phyloP scores from a whole-genome alignment of 495 filamentous ascomycete genomes.

The Aspergillus coremiiformis region DNA sequence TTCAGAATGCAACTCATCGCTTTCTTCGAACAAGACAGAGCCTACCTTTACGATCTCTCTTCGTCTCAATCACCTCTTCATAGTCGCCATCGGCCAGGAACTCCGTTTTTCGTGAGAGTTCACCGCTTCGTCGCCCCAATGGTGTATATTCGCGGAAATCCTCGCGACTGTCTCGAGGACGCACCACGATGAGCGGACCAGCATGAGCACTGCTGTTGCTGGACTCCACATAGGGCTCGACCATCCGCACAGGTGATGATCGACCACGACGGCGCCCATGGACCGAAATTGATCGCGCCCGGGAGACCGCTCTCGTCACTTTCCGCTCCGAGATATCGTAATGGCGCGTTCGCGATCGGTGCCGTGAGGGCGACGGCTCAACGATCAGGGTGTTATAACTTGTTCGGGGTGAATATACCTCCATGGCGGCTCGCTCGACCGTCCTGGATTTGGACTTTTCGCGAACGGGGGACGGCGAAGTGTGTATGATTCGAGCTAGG shows the following conservation, averaged over 20 bases:
- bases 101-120: conserved; percentile 37
- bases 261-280: conserved; percentile 29
- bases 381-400: conserved; percentile 25
- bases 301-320: conserved; percentile 23
- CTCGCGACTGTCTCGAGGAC: conserved; percentile 42
- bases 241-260: conserved; percentile 25
- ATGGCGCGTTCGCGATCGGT: conserved; percentile 17
- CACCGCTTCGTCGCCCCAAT: conserved; percentile 36
- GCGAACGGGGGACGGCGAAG: conserved; percentile 25
- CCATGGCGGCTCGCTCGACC: conserved; percentile 26
- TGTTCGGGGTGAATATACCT: conserved; percentile 20
- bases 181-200: conserved; percentile 48
- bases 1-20: conserved; percentile 23
- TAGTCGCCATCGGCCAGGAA: conserved; percentile 39
- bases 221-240: conserved; percentile 35
- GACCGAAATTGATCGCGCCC: conserved; percentile 35
- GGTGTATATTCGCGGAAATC: conserved; percentile 54
- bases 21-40: conserved; percentile 51
- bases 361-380: conserved; percentile 26
- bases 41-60: conserved; percentile 84
- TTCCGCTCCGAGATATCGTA: conserved; percentile 24
- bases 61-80: conserved; percentile 55
- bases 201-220: conserved; percentile 42
- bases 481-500: conserved; percentile 23
- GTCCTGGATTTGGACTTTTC: conserved; percentile 19